Percentiles rank a stretch among this genome's conserved stretches.
Conservation (phyloP, 176 grass and related monocot genomes). For the Puya raimondii region DNA sequence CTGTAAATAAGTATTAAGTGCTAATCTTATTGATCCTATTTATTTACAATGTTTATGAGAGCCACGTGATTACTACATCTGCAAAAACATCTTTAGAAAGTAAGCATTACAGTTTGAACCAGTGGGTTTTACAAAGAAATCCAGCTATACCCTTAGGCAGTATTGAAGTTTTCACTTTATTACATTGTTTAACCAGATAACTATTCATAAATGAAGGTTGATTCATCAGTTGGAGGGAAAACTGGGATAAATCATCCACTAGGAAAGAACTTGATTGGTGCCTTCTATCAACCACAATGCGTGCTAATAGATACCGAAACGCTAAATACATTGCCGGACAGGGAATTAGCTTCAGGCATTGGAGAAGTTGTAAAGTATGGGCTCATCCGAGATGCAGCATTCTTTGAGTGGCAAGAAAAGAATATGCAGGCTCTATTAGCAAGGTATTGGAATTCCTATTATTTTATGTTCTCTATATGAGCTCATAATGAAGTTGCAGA, state of each 20-base stretch:
- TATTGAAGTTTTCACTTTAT: neutral
- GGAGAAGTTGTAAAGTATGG: conserved; percentile 90
- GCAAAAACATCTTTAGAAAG: no score
- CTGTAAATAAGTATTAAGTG: no score
- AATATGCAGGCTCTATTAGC: conserved; percentile 65
- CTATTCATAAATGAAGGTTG: conserved; percentile 36
- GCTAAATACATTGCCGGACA: conserved; percentile 73
- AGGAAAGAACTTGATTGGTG: conserved; percentile 83
- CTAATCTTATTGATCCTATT: no score
- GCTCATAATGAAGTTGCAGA: neutral
- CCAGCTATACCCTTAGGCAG: no score
- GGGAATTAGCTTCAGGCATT: conserved; percentile 79
- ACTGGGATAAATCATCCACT: conserved; percentile 82
- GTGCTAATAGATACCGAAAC: conserved; percentile 86
- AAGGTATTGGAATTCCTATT: conserved; percentile 30
- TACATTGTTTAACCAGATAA: neutral
- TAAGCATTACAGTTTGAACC: no score
- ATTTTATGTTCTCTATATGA: neutral
- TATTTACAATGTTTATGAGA: no score
- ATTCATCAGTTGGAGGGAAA: conserved; percentile 96
- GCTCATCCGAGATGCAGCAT: conserved; percentile 80
- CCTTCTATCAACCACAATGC: conserved; percentile 84
- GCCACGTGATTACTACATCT: no score
- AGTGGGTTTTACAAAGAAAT: no score
- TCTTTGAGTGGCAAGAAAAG: conserved; percentile 97